Evolutionary conservation across 106 monocot genomes (phyloP), one percentile per base, ranked within the genome.

Genomic region (Agapanthus africanus): DNA sequence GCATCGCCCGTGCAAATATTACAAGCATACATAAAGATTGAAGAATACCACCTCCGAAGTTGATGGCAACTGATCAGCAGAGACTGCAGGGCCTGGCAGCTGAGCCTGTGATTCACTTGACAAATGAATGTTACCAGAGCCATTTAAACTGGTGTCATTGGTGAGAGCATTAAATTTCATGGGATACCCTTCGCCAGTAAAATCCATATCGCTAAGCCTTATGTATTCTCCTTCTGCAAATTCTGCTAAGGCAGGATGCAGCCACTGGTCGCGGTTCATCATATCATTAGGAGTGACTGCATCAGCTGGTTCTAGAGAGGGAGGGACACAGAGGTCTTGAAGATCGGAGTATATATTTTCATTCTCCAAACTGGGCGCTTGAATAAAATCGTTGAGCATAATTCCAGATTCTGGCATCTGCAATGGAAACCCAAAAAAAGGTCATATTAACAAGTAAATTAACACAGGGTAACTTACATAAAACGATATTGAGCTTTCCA

Each of bases 151-250:
- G 4, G 18, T 0, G 16, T 1, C 4, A 56, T 11, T 6, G 56
- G 18, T 13, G 0, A 13, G 56, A 56, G 30, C n/a, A 56, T 11
- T 13, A 10, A 30, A 27, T 30, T 56, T 30, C 3, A 23, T 11
- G 26, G 28, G 27, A 56, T 56, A 28, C 56, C 56, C 27, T 28
- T 61, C 73, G 16, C 30, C 27, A 4, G 41, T 40, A 63, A 76
- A 73, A 11, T 2, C 4, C 23, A 79, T 7, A 70, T 81, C 85
- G 64, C 65, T 81, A 59, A 86, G 37, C 27, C 79, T 76, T 40
- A 79, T 4, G 69, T 73, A 86, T 1, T 73, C 39, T 19, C 62
- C 76, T 40, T 18, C 32, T n/a, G 21, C 70, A 60, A 70, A 35
- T 60, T 51, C 79, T 42, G 49, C 21, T 15, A 64, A 42, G 30